Evolutionary conservation across 2,329 filamentous ascomycete genomes (phyloP).

Genomic region (Penicillium verrucosum): DNA sequence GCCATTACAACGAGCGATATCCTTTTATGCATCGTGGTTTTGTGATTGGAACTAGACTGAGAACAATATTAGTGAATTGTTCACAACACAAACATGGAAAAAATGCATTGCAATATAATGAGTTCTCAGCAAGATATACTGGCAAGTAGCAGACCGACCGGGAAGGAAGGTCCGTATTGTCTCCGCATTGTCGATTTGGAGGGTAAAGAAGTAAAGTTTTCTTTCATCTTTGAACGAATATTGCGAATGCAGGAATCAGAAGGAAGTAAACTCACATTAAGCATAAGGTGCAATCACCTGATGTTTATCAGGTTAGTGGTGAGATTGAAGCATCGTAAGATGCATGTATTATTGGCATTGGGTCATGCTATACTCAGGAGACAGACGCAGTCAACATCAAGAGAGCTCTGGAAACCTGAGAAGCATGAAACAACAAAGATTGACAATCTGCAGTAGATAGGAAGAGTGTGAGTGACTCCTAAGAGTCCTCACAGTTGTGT

Average conservation of each 20-base stretch:
- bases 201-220: slow-evolving; percentile 60
- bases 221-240: slow-evolving; percentile 57
- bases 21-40: background rate
- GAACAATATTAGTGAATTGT: slow-evolving; percentile 4
- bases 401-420: background rate
- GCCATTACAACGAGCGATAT: slow-evolving; percentile 8
- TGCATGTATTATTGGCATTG: background rate
- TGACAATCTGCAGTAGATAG: background rate
- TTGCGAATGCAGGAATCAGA: slow-evolving; percentile 7
- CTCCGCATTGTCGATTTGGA: slow-evolving; percentile 68
- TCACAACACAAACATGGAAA: background rate
- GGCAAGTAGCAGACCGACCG: slow-evolving; percentile 68
- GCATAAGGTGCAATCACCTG: slow-evolving; percentile 6
- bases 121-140: slow-evolving; percentile 64
- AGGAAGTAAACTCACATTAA: slow-evolving; percentile 24
- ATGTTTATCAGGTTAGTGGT: slow-evolving; percentile 21
- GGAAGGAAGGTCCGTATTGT: slow-evolving; percentile 58
- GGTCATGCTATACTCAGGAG: slow-evolving; percentile 2
- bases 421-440: background rate
- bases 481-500: background rate
- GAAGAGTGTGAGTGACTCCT: background rate
- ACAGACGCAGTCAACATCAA: slow-evolving; percentile 4
- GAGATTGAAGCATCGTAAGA: slow-evolving; percentile 5
- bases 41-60: background rate
- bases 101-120: slow-evolving; percentile 9